phyloP scores from a whole-genome alignment of 2,329 filamentous ascomycete species.

The Aquanectria penicillioides region DNA sequence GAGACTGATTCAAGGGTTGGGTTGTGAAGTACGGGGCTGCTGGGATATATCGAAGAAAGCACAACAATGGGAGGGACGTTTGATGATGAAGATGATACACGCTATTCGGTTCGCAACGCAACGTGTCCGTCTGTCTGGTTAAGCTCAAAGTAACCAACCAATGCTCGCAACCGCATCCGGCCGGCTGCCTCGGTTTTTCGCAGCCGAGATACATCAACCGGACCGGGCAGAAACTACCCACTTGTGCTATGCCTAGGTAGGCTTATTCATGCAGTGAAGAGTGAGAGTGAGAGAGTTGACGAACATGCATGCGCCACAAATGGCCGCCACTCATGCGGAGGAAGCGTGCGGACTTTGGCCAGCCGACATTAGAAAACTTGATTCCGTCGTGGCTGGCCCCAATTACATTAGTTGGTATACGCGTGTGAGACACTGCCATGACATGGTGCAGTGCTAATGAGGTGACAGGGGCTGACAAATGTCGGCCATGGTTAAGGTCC shows the following conservation, averaged over 20 bases:
- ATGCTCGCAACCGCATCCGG: not conserved
- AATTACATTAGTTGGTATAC: too few species aligned
- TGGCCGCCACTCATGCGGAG: constrained; percentile 5
- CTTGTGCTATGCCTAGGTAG: too few species aligned
- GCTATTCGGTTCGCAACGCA: not conserved
- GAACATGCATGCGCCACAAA: not conserved
- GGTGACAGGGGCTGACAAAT: constrained; percentile 39
- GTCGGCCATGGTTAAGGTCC: constrained; percentile 29
- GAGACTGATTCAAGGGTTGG: constrained; percentile 8
- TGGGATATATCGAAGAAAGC: not conserved
- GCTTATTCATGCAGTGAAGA: not conserved
- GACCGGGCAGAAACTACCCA: constrained; percentile 2
- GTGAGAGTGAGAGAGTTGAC: not conserved
- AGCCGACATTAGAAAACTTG: too few species aligned
- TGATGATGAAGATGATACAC: not conserved
- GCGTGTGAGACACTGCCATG: not conserved
- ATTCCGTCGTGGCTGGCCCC: too few species aligned
- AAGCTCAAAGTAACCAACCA: not conserved
- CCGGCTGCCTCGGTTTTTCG: not conserved
- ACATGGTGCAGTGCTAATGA: not conserved
- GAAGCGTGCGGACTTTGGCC: too few species aligned
- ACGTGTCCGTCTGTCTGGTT: not conserved
- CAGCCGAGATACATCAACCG: not conserved
- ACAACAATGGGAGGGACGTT: not conserved
- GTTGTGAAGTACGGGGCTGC: not conserved